phyloP scores from a whole-genome alignment of 2,329 filamentous ascomycete species.

The Fusarium sp. region DNA sequence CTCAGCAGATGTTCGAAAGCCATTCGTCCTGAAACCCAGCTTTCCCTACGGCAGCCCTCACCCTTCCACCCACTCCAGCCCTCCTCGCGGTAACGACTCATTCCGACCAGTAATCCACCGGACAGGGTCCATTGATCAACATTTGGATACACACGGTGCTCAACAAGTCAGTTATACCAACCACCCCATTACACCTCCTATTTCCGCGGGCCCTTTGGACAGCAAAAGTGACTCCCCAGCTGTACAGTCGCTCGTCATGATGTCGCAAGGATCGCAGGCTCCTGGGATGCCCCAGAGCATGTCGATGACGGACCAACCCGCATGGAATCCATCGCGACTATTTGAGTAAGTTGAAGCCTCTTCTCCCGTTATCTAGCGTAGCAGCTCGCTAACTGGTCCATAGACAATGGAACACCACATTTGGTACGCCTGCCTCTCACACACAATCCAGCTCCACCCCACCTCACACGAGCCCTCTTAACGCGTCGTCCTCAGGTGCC shows the following conservation, averaged over 20 bases:
- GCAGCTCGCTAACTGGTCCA: conserved; percentile 2
- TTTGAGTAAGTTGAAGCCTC: conserved; percentile 78
- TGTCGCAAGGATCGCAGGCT: conserved; percentile 68
- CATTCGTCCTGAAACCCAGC: conserved; percentile 87
- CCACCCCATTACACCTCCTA: conserved; percentile 82
- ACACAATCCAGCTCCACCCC: conserved; percentile 45
- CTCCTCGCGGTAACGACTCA: conserved; percentile 61
- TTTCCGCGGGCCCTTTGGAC: conserved; percentile 77
- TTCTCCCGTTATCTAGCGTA: background rate
- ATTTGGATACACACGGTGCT: conserved; percentile 61
- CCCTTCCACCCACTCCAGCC: conserved; percentile 69
- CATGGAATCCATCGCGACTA: conserved; percentile 87
- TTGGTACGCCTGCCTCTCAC: conserved; percentile 71
- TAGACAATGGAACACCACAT: conserved; percentile 95
- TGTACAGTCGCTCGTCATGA: conserved; percentile 77
- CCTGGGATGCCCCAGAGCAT: conserved; percentile 64
- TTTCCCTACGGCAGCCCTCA: conserved; percentile 88
- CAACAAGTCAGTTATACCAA: conserved; percentile 73
- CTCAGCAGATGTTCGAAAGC: conserved; percentile 83
- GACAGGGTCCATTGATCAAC: conserved; percentile 62
- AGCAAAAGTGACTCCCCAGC: conserved; percentile 80
- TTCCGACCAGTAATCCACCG: conserved; percentile 60
- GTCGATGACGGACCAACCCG: conserved; percentile 68
- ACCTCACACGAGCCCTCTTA: conserved; percentile 61
- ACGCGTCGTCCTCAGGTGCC: conserved; percentile 62